Base-by-base conservation (phyloP, 176 grass and related monocot genomes). In the Oryza officinalis region DNA sequence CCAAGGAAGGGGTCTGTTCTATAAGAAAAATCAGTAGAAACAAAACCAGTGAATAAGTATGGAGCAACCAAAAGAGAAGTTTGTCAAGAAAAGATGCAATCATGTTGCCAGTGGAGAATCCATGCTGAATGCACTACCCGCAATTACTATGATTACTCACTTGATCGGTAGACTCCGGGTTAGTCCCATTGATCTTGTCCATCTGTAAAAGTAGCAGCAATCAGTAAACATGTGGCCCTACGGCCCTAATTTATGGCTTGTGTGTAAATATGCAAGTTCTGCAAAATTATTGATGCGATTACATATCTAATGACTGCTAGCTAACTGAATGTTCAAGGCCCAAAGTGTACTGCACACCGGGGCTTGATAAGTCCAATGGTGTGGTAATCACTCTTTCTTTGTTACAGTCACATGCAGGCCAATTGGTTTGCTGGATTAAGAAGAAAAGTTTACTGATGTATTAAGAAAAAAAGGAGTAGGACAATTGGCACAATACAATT, bases 11-110 rank as follows among this genome's bases (percentile, higher is more conserved):
- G 35, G 59, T 30, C 90, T 94, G 85, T 25, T 79, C 81, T 82
- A 87, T 82, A 68, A 25, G 68, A 38, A 43, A 74, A 88, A 87
- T 20, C 25, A 44, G 25, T 18, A 46, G 73, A 40, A 27, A 13
- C 31, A 75, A 83, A 88, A 63, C n/a, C 28, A 46, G 70, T 88
- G 78, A 88, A 74, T 74, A 79, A 83, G 54, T 84, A 74, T 50
- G 74, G 76, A 30, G 27, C 54, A 28, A 60, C 80, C 13, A 41
- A 3, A 37, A 27, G 23, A 27, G 82, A 82, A 47, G 4, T 38
- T 54, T 54, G 45, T 22, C 18, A 54, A 54, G 50, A 35, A 90
- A 82, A 47, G 9, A 1, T 18, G 20, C 13, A 38, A 33, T 25
- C 17, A 17, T 85, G 13, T 12, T 78, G 49, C 38, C 32, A 50